Evolutionary conservation across 305 asterid genomes (phyloP).

Genomic region (Salvia sclarea): DNA sequence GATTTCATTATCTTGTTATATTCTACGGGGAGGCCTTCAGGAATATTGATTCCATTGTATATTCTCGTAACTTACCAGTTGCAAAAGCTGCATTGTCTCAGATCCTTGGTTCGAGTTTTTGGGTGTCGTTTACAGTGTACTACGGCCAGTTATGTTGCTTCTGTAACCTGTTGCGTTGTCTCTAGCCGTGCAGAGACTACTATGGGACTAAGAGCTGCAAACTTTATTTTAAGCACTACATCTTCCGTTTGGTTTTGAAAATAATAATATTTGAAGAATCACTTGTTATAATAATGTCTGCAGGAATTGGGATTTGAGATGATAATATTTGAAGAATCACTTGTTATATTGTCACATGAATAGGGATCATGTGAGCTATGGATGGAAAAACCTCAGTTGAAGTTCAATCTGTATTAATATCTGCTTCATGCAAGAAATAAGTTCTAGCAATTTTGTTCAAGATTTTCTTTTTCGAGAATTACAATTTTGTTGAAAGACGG

Average conservation of each 20-base stretch:
- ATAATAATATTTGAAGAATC: conserved; percentile 5
- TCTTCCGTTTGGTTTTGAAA: neutral
- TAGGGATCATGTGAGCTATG: conserved; percentile 36
- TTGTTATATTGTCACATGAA: conserved; percentile 42
- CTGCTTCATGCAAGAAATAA: neutral
- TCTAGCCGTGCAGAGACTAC: conserved; percentile 46
- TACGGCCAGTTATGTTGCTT: neutral
- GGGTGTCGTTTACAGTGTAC: conserved; percentile 37
- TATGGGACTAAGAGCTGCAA: conserved; percentile 39
- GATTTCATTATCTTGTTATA: neutral
- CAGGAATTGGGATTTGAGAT: too few relatives aligned
- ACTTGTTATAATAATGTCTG: conserved; percentile 40
- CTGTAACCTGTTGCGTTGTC: neutral
- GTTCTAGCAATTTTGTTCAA: neutral
- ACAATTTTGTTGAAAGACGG: too few relatives aligned
- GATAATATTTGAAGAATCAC: conserved; percentile 12
- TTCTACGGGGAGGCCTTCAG: neutral
- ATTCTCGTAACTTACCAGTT: too few relatives aligned
- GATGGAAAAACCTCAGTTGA: conserved; percentile 15
- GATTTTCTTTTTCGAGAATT: too few relatives aligned
- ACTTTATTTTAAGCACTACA: conserved; percentile 1
- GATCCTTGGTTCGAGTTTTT: conserved; percentile 44
- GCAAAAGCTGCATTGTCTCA: conserved; percentile 43
- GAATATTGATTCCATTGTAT: conserved; percentile 1
- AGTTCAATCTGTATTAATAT: conserved; percentile 15